Conservation (phyloP, 179 eudicot genomes). For the Corrigiola litoralis region DNA sequence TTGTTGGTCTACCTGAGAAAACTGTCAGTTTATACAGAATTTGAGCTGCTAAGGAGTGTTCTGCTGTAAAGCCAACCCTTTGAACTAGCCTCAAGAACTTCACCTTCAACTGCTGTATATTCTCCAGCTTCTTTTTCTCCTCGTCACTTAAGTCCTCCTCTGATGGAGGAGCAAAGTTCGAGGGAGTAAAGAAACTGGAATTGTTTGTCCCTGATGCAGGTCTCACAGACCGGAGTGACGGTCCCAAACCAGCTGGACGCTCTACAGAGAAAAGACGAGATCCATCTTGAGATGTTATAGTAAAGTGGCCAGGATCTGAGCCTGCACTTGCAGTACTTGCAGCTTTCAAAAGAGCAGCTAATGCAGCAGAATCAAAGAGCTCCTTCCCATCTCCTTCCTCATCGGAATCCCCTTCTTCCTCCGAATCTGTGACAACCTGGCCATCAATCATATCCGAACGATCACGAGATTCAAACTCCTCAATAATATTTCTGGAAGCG, state of each 20-base stretch:
- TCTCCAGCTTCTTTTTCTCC: slow-evolving; percentile 50
- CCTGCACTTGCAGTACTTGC: slow-evolving; percentile 71
- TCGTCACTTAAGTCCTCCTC: slow-evolving; percentile 48
- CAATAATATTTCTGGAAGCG: slow-evolving; percentile 53
- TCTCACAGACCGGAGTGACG: slow-evolving; percentile 55
- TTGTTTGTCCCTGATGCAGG: slow-evolving; percentile 44
- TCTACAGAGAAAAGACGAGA: slow-evolving; percentile 87
- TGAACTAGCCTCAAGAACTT: slow-evolving; percentile 66
- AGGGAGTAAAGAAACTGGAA: slow-evolving; percentile 43
- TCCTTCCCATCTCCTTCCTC: slow-evolving; percentile 47
- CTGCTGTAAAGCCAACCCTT: slow-evolving; percentile 67
- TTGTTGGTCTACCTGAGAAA: slow-evolving; percentile 61
- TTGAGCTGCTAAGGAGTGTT: slow-evolving; percentile 74
- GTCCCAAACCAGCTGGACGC: slow-evolving; percentile 95
- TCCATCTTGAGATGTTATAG: slow-evolving; percentile 78
- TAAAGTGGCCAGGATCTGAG: slow-evolving; percentile 58
- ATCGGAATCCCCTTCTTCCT: slow-evolving; percentile 56
- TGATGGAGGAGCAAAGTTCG: slow-evolving; percentile 29
- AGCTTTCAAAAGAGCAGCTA: slow-evolving; percentile 87
- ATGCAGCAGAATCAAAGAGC: slow-evolving; percentile 49
- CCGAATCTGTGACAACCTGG: slow-evolving; percentile 80
- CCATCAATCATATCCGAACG: slow-evolving; percentile 50
- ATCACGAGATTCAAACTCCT: slow-evolving; percentile 60
- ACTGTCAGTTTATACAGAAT: slow-evolving; percentile 71
- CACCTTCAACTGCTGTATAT: slow-evolving; percentile 45